These are phyloP conservation scores for Schwanniomyces etchellsii DNA, from an alignment of 1,139 yeast genomes.

Conservation along the genomic window DNA sequence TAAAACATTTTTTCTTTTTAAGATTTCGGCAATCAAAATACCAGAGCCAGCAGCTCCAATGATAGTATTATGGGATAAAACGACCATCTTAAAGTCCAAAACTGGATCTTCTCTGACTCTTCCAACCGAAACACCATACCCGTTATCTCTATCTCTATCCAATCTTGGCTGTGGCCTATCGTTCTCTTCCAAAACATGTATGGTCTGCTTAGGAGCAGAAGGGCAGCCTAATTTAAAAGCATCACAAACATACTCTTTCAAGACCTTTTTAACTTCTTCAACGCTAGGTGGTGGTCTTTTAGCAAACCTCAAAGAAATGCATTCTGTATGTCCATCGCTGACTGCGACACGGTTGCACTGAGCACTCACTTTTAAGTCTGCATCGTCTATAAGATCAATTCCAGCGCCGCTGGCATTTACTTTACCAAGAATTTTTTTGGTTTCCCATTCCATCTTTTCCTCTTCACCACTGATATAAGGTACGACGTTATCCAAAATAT, in stretches of 20 bases:
- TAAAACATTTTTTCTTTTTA: slow-evolving; percentile 70
- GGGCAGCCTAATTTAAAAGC: slow-evolving; percentile 73
- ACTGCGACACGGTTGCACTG: slow-evolving; percentile 97
- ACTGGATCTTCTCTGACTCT: slow-evolving; percentile 91
- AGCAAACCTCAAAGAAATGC: slow-evolving; percentile 81
- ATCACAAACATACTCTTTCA: slow-evolving; percentile 77
- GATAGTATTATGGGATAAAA: slow-evolving; percentile 90
- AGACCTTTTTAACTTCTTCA: slow-evolving; percentile 67
- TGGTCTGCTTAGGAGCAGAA: slow-evolving; percentile 90
- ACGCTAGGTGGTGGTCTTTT: slow-evolving; percentile 79
- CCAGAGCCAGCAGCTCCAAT: slow-evolving; percentile 99
- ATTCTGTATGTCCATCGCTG: slow-evolving; percentile 96
- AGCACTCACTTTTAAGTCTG: slow-evolving; percentile 82
- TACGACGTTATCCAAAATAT: slow-evolving; percentile 86
- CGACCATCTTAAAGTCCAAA: slow-evolving; percentile 92
- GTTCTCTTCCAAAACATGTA: slow-evolving; percentile 82
- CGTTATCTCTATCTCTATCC: slow-evolving; percentile 92
- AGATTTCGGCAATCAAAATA: slow-evolving; percentile 86
- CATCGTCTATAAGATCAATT: slow-evolving; percentile 58
- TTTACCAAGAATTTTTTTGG: slow-evolving; percentile 83
- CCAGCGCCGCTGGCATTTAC: slow-evolving; percentile 49
- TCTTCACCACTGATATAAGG: slow-evolving; percentile 97
- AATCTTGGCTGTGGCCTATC: slow-evolving; percentile 98
- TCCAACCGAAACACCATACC: slow-evolving; percentile 94
- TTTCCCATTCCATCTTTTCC: slow-evolving; percentile 98